These are phyloP conservation scores for Carex sylvatica DNA, from an alignment of 202 grass and related monocot species.

Conservation along the genomic window DNA sequence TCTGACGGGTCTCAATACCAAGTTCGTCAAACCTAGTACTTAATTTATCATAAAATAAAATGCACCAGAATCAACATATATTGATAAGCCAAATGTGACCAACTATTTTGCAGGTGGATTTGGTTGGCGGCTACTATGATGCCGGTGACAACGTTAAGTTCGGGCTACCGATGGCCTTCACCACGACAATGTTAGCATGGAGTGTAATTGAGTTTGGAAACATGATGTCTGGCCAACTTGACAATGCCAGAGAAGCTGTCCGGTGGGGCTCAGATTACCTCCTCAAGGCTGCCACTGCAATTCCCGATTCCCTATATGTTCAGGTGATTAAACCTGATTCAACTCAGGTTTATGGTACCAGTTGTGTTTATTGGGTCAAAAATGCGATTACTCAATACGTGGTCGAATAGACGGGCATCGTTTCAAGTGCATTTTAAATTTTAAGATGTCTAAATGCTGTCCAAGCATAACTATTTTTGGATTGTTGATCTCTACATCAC, in stretches of 20 bases:
- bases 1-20: conserved; percentile 51
- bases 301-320: conserved; percentile 44
- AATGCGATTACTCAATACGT: background rate
- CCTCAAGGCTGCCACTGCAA: conserved; percentile 47
- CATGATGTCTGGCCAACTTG: conserved; percentile 31
- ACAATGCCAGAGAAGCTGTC: conserved; percentile 36
- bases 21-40: conserved; percentile 8
- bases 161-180: conserved; percentile 69
- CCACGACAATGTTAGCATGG: conserved; percentile 70
- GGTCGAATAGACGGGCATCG: background rate
- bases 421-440: background rate
- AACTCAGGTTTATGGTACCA: background rate
- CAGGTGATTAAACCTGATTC: conserved; percentile 29
- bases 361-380: background rate
- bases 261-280: conserved; percentile 78
- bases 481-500: background rate
- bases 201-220: conserved; percentile 51
- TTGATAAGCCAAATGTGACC: background rate
- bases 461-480: background rate
- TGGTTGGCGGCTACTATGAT: conserved; percentile 64
- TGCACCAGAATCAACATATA: background rate
- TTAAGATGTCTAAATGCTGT: background rate
- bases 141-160: conserved; percentile 77
- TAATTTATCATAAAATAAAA: background rate
- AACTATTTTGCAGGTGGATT: conserved; percentile 33